phyloP scores from a whole-genome alignment of 768 basidiomycete species.

The Serendipita sp. region DNA sequence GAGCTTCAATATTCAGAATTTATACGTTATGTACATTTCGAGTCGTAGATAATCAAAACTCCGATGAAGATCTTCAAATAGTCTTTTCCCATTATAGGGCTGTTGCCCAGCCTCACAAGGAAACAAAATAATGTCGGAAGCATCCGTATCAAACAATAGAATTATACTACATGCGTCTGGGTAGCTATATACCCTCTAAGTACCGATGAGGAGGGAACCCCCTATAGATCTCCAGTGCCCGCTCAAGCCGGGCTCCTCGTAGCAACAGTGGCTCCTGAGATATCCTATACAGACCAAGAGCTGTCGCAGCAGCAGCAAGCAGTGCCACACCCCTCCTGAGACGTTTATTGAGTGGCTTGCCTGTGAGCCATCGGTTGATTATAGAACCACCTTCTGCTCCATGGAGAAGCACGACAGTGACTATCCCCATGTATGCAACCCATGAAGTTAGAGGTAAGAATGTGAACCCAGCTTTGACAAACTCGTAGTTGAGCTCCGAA shows the following conservation, averaged over 20 bases:
- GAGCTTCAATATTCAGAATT: too few species aligned
- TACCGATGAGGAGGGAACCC: neutral
- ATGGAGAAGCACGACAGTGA: constrained; percentile 40
- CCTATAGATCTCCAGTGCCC: neutral
- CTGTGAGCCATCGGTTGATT: neutral
- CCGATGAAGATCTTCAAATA: too few species aligned
- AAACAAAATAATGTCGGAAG: too few species aligned
- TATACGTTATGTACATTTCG: too few species aligned
- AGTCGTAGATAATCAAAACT: too few species aligned
- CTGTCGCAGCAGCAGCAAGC: neutral
- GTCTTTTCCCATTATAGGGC: too few species aligned
- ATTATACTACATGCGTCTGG: too few species aligned
- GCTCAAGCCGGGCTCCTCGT: neutral
- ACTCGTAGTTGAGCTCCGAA: constrained; percentile 66
- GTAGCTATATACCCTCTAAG: neutral
- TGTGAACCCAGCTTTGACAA: constrained; percentile 54
- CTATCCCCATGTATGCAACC: constrained; percentile 46
- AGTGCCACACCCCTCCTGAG: neutral
- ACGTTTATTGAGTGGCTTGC: neutral
- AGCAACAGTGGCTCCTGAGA: neutral
- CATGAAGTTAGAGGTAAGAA: constrained; percentile 46
- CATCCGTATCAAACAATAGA: too few species aligned
- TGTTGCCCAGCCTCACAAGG: too few species aligned
- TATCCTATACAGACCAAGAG: neutral
- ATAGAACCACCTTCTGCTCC: constrained; percentile 34